phyloP scores from a whole-genome alignment of 108 stramenopile species.

The Fistulifera pelliculosa region DNA sequence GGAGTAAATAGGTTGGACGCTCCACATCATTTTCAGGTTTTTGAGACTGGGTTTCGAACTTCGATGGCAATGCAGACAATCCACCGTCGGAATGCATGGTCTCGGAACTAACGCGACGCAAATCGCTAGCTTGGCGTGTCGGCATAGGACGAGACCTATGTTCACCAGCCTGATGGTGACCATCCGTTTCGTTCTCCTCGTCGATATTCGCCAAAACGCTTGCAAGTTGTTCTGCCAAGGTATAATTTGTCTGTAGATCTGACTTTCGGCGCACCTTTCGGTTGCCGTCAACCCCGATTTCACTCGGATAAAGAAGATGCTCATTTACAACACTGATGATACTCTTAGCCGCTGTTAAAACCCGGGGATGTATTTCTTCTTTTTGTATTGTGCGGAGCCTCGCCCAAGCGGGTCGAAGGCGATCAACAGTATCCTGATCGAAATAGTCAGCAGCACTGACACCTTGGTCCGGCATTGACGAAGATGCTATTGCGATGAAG shows the following conservation, averaged over 20 bases:
- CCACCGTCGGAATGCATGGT: background rate
- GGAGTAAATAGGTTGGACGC: conserved; percentile 22
- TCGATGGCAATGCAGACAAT: background rate
- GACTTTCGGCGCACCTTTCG: conserved; percentile 15
- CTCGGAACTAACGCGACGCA: conserved; percentile 17
- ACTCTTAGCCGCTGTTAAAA: conserved; percentile 40
- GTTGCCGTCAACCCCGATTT: conserved; percentile 9
- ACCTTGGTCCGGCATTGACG: background rate
- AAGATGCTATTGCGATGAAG: conserved; percentile 56
- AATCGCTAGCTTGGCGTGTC: background rate
- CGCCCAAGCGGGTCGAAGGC: conserved; percentile 64
- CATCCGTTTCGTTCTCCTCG: conserved; percentile 18
- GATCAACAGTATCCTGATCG: conserved; percentile 24
- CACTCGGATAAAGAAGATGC: conserved; percentile 21
- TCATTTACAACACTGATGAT: conserved; percentile 75
- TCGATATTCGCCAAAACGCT: conserved; percentile 25
- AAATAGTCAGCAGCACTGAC: conserved; percentile 14
- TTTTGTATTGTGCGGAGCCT: conserved; percentile 48
- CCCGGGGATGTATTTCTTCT: conserved; percentile 68
- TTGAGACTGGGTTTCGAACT: background rate
- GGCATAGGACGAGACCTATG: background rate
- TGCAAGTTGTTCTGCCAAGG: background rate
- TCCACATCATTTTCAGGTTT: background rate
- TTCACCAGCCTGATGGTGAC: background rate
- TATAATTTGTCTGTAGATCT: conserved; percentile 1